Conservation (phyloP, 2,329 filamentous ascomycete genomes). For the Colletotrichum sp. region DNA sequence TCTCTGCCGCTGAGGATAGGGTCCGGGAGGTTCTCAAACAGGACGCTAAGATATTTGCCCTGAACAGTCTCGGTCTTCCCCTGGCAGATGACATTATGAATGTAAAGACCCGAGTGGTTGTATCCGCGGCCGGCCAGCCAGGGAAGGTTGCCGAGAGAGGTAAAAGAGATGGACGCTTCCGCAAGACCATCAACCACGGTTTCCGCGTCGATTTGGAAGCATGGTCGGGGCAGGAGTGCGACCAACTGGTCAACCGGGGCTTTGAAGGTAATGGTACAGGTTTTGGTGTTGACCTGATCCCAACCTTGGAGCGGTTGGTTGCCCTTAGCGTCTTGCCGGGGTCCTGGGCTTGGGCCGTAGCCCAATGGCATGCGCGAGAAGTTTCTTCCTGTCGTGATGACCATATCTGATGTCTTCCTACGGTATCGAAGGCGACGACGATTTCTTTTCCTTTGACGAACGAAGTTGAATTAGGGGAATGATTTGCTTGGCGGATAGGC, state of each 20-base stretch:
- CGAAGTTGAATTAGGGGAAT: neutral
- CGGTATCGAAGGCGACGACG: neutral
- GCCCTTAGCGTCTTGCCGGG: neutral
- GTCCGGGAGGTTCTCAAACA: constrained; percentile 64
- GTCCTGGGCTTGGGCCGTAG: neutral
- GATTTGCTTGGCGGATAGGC: neutral
- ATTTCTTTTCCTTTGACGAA: neutral
- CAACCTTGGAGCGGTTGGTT: neutral
- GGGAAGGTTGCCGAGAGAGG: constrained; percentile 53
- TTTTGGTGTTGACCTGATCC: neutral
- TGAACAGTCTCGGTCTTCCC: constrained; percentile 50
- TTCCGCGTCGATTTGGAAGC: constrained; percentile 54
- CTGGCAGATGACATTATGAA: constrained; percentile 64
- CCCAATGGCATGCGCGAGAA: constrained; percentile 1
- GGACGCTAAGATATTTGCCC: constrained; percentile 60
- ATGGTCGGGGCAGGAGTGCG: constrained; percentile 60
- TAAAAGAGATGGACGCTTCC: constrained; percentile 46
- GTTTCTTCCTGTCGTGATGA: neutral
- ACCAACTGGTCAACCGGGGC: constrained; percentile 37
- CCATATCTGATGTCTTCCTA: neutral
- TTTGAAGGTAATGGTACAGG: neutral
- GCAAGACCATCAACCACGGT: constrained; percentile 41
- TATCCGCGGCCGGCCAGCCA: constrained; percentile 68
- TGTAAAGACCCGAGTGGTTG: constrained; percentile 61
- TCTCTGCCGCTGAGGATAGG: constrained; percentile 65